A percentile compares a stretch with the other conserved stretches of the same genome.
phyloP scores from a whole-genome alignment of 441 rosid species.

The Populus tomentosa region DNA sequence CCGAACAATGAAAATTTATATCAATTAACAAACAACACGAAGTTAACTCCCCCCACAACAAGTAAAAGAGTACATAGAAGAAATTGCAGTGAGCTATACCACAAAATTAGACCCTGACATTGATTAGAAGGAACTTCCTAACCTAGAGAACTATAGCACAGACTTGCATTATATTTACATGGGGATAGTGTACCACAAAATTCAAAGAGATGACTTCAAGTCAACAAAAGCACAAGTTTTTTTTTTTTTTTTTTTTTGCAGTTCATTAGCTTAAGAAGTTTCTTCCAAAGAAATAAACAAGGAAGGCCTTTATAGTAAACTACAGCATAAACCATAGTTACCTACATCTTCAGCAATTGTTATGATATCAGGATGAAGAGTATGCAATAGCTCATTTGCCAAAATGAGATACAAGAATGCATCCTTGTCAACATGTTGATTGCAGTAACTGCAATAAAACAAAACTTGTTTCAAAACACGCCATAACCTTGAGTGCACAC shows the following conservation, averaged over 20 bases:
- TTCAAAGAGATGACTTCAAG: background rate
- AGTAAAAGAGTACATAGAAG: background rate
- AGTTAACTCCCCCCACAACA: background rate
- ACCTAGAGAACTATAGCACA: background rate
- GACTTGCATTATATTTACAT: background rate
- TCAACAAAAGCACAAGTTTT: too few species aligned
- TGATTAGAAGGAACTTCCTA: background rate
- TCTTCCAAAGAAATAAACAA: background rate
- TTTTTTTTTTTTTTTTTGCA: background rate
- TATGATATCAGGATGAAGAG: constrained; percentile 79
- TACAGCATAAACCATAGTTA: constrained; percentile 8
- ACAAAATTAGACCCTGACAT: background rate
- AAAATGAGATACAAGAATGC: constrained; percentile 83
- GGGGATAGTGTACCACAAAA: background rate
- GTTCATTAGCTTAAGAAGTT: background rate
- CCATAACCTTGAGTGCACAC: background rate
- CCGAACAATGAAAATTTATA: background rate
- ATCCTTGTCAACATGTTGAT: constrained; percentile 90
- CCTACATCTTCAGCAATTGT: constrained; percentile 98
- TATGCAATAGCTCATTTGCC: constrained; percentile 89
- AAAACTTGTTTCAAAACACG: constrained; percentile 17
- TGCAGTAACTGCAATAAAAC: constrained; percentile 72
- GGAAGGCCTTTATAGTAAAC: background rate
- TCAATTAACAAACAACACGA: background rate
- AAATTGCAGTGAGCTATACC: background rate